A percentile compares a stretch with the other conserved stretches of the same genome.
Evolutionary conservation across 2,329 filamentous ascomycete genomes (phyloP).

Genomic region (Aureobasidium zeae): DNA sequence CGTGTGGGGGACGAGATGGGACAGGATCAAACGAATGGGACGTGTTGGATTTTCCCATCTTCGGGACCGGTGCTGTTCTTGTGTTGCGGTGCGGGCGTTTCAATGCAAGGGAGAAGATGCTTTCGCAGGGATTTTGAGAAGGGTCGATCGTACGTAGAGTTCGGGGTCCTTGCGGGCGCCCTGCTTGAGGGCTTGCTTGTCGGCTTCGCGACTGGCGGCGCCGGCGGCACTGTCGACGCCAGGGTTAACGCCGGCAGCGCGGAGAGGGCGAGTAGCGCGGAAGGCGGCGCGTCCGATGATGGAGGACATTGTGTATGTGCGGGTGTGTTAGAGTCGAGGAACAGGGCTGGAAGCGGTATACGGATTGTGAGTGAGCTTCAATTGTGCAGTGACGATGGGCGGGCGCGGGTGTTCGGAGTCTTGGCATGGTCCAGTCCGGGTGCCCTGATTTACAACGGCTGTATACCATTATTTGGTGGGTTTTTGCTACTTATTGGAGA

Average conservation of each 20-base stretch:
- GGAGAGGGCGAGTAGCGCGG: slow-evolving; percentile 34
- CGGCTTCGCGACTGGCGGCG: slow-evolving; percentile 30
- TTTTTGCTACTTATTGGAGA: too few species aligned
- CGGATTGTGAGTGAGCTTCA: slow-evolving; percentile 3
- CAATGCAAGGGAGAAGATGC: background rate
- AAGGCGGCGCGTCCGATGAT: slow-evolving; percentile 39
- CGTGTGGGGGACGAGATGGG: too few species aligned
- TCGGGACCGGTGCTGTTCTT: too few species aligned
- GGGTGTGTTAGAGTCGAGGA: slow-evolving; percentile 9
- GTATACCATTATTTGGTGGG: too few species aligned
- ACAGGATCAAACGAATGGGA: too few species aligned
- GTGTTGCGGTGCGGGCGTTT: too few species aligned
- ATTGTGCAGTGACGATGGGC: background rate
- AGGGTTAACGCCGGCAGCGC: slow-evolving; percentile 35
- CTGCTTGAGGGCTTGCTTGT: slow-evolving; percentile 46
- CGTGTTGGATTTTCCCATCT: too few species aligned
- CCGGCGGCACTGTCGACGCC: slow-evolving; percentile 35
- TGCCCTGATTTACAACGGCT: too few species aligned
- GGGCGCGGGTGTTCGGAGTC: too few species aligned
- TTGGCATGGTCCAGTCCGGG: too few species aligned
- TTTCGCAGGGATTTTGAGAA: background rate
- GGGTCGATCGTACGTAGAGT: slow-evolving; percentile 55
- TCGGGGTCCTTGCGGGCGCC: slow-evolving; percentile 63
- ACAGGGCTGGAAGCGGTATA: too few species aligned
- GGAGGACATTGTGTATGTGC: slow-evolving; percentile 34